Evolutionary conservation across 805 yeast genomes (phyloP).

Genomic region (Saturnispora saitoi): DNA sequence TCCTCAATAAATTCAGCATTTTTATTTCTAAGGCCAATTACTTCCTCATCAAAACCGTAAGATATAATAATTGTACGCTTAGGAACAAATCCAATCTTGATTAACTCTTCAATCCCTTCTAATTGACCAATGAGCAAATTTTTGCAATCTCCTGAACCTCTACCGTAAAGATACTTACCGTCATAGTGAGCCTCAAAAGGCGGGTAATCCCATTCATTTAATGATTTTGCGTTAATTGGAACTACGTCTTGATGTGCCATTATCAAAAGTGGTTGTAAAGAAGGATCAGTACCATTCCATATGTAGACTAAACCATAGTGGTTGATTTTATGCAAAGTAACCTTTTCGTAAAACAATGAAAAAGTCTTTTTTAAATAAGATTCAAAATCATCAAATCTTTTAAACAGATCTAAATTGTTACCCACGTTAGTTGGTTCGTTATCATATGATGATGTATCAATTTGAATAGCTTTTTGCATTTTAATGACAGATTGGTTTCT

Average conservation of each 20-base stretch:
- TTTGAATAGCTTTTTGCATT: slow-evolving; percentile 50
- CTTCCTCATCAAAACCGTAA: slow-evolving; percentile 46
- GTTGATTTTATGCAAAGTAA: slow-evolving; percentile 33
- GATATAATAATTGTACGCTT: slow-evolving; percentile 37
- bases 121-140: slow-evolving; percentile 34
- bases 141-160: slow-evolving; percentile 38
- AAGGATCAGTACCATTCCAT: slow-evolving; percentile 34
- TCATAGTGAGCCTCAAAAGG: slow-evolving; percentile 34
- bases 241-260: slow-evolving; percentile 47
- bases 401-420: slow-evolving; percentile 42
- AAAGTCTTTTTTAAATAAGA: slow-evolving; percentile 32
- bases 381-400: slow-evolving; percentile 29
- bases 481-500: slow-evolving; percentile 35
- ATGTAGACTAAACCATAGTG: slow-evolving; percentile 37
- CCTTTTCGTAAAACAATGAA: slow-evolving; percentile 30
- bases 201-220: slow-evolving; percentile 31
- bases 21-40: slow-evolving; percentile 31
- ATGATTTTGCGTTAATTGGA: slow-evolving; percentile 36
- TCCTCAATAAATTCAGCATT: slow-evolving; percentile 30
- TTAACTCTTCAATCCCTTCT: slow-evolving; percentile 26
- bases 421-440: slow-evolving; percentile 35
- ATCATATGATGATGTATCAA: slow-evolving; percentile 61
- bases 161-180: slow-evolving; percentile 31
- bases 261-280: slow-evolving; percentile 36
- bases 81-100: slow-evolving; percentile 31